These are phyloP conservation scores for Mucor irregularis DNA, from an alignment of 371 early-diverging fungal genomes.

Conservation along the genomic window DNA sequence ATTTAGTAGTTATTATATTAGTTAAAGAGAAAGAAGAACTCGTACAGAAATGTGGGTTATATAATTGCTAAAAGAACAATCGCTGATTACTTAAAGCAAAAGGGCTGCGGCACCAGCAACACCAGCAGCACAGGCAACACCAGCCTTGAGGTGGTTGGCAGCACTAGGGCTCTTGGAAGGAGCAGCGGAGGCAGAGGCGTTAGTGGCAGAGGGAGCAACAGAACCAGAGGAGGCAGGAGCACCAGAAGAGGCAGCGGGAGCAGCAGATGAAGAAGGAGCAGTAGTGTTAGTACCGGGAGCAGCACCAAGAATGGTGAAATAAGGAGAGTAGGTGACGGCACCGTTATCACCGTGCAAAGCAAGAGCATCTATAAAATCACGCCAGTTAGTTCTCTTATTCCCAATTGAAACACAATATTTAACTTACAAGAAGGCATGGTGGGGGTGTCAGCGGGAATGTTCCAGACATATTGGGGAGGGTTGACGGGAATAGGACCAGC, in stretches of 20 bases:
- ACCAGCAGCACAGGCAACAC: constrained; percentile 22
- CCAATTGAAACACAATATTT: background rate
- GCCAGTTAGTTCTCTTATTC: too few relatives aligned
- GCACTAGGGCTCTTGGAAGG: constrained; percentile 6
- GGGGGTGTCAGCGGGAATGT: constrained; percentile 25
- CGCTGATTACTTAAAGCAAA: constrained; percentile 16
- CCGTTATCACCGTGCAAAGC: constrained; percentile 33
- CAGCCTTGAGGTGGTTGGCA: constrained; percentile 18
- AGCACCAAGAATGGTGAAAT: constrained; percentile 40
- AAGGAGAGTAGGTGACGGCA: constrained; percentile 33
- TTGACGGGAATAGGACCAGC: constrained; percentile 25
- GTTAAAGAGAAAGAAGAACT: too few relatives aligned
- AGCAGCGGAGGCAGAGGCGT: constrained; percentile 6
- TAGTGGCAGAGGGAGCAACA: background rate
- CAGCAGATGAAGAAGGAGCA: background rate
- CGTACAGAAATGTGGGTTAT: too few relatives aligned
- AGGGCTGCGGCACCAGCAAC: constrained; percentile 22
- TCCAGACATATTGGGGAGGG: constrained; percentile 29
- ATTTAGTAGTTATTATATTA: too few relatives aligned
- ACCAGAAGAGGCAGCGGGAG: constrained; percentile 5
- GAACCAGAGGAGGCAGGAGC: background rate
- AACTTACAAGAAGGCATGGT: constrained; percentile 35
- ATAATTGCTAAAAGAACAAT: too few relatives aligned
- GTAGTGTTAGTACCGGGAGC: constrained; percentile 13
- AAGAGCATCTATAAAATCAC: constrained; percentile 35